Base-by-base conservation (phyloP, 1,139 yeast species). In the Saccharomyces hybrid region DNA sequence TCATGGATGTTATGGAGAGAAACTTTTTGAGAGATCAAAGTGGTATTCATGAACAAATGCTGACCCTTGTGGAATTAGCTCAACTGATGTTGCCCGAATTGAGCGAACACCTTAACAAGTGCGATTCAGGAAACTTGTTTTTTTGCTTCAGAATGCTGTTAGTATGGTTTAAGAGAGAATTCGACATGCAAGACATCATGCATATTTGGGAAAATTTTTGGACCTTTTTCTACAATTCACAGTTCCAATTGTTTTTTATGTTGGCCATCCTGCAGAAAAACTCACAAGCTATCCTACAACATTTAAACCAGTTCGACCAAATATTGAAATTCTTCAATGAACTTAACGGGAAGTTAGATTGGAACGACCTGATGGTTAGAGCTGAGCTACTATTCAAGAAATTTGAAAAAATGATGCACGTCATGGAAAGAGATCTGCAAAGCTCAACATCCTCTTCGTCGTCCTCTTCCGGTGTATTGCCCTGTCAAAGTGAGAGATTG, bases 1-100 rank as follows among this genome's bases (percentile, higher is more conserved):
- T 89, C 63, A 93, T 95, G 99, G 90, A 88, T 52, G 76, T 95
- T 55, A 90, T 93, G 98, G 97, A 93, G 69, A 78, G 98, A 55
- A 95, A 93, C 71, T 93, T 91, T 69, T 75, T 91, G 32, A 79
- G 96, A 54, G 96, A 90, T 67, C 96, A 91, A 70, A 80, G 88
- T 47, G 99, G 99, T 0, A 93, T 93, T 87, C 85, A 89, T 63
- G 81, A 81, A 53, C 99, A 93, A 71, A 83, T 95, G 86, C 73
- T 82, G 28, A 82, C 95, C 0, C 75, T 93, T 59, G 89, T 88
- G 61, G 93, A 89, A 61, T 73, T 93, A 48, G 86, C 88, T 14
- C 96, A 88, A 63, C 82, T 93, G 59, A 87, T 91, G 95, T 73
- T 90, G 48, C 99, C 99, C 1, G 79, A 83, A 54, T 74, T 93